Evolutionary conservation across 208 protist species (phyloP).

Genomic region (Leishmania tarentolae): DNA sequence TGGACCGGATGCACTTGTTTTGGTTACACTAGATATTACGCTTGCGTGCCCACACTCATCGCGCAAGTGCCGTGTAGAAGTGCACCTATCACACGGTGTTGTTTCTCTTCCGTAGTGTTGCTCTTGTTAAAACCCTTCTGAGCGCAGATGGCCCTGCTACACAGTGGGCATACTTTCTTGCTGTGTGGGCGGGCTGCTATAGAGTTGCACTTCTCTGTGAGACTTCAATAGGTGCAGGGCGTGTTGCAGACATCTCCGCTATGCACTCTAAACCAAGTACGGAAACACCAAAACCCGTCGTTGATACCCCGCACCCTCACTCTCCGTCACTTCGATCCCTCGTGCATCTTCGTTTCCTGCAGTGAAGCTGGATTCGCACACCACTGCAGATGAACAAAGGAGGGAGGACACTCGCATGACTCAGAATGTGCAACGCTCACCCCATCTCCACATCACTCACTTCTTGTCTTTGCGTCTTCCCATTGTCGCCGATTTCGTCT

Average conservation of each 20-base stretch:
- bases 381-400: neutral
- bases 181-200: too few species aligned
- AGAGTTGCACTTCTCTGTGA: neutral
- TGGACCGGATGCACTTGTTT: neutral
- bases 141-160: neutral
- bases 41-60: neutral
- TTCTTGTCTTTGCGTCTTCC: neutral
- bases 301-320: too few species aligned
- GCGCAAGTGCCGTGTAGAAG: neutral
- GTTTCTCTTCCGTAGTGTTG: neutral
- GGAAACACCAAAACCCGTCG: neutral
- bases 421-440: neutral
- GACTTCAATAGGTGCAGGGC: neutral
- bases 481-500: too few species aligned
- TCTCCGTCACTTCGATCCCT: neutral
- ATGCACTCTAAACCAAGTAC: neutral
- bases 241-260: neutral
- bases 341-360: neutral
- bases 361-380: neutral
- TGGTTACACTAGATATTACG: neutral
- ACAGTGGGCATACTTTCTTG: neutral
- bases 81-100: neutral
- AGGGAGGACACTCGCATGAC: neutral
- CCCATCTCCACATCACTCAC: neutral
- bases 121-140: neutral